Base-by-base conservation (phyloP, 2,329 filamentous ascomycete genomes). In the Colletotrichum endophyticum region DNA sequence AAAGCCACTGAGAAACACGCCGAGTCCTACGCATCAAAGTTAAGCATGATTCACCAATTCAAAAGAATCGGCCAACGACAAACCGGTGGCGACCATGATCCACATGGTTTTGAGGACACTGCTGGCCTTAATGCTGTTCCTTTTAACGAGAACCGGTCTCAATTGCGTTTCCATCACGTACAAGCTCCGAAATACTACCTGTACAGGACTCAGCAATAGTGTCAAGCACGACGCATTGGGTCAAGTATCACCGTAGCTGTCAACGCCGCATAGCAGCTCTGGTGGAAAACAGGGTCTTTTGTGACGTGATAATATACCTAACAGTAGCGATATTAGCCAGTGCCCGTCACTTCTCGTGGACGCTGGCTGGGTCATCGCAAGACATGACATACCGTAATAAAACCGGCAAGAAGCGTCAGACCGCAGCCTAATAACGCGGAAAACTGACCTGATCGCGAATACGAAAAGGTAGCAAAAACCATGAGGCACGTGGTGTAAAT, bases 261-360 rank as follows among this genome's bases (percentile, higher is more conserved):
- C 59, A 98, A 86, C 5, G 94, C 82, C 3, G 92, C 94, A 80
- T 96, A 98, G 6, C 93, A 94, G 77, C 92, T 93, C 83, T 98
- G 95, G 85, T 98, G 95, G 84, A 98, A 98, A 2, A 91, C 88
- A 0, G 95, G 95, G 78, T 98, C 93, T 82, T 96, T 95, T 19
- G 96, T 92, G 78, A 95, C 92, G 82, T 96, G 94, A 84, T 98
- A 98, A 84, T 87, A 87, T 5, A 84, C 66, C 73, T 73, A n/a
- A 9, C 19, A 6, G 11, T 3, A 13, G 15, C 61, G 27, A 7
- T 12, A 30, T 74, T n/a, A 74, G 44, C 27, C 32, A 19, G 15
- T 16, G 59, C 66, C 32, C 59, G n/a, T 32, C 32, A 30, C 61
- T 13, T 32, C 61, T 39, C 39, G 34, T 16, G 62, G 36, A 49